Percentiles rank a stretch among this genome's conserved stretches.
phyloP scores from a whole-genome alignment of 2,329 filamentous ascomycete genomes.

The Nothomitra cinnamomea region DNA sequence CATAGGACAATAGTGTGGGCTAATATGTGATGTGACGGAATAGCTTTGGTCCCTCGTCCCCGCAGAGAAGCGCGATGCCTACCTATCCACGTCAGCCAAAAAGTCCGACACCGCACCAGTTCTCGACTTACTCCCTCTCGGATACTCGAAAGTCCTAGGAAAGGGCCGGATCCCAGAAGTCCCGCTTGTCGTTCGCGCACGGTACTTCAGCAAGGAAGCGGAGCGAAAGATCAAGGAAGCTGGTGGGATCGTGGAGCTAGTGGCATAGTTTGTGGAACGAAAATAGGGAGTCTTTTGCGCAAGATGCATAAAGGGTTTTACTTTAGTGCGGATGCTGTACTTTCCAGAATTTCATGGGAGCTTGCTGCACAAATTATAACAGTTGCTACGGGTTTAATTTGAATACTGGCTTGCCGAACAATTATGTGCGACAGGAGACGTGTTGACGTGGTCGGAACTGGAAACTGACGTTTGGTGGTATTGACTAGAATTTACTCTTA shows the following conservation, averaged over 20 bases:
- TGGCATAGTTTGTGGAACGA: constrained; percentile 46
- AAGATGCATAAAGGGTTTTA: neutral
- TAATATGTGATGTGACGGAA: constrained; percentile 1
- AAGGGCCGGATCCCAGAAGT: constrained; percentile 92
- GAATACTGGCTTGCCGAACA: too few species aligned
- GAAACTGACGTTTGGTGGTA: neutral
- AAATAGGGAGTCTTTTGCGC: constrained; percentile 14
- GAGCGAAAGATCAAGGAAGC: constrained; percentile 99
- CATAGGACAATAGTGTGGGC: neutral
- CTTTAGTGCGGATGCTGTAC: neutral
- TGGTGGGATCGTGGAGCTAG: constrained; percentile 88
- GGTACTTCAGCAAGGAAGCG: constrained; percentile 89
- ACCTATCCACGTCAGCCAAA: constrained; percentile 46
- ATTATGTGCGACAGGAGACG: neutral
- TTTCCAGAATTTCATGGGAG: neutral
- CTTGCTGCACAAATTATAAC: constrained; percentile 1
- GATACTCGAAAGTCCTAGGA: constrained; percentile 97
- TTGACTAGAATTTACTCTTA: neutral
- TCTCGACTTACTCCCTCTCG: constrained; percentile 90
- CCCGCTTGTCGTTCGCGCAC: constrained; percentile 83
- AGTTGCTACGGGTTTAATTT: neutral
- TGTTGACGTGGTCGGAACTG: too few species aligned
- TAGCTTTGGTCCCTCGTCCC: constrained; percentile 95
- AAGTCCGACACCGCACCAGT: constrained; percentile 90
- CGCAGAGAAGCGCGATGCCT: constrained; percentile 79